Evolutionary conservation across 371 early-diverging fungal species (phyloP).

Genomic region (Gilbertella persicaria): DNA sequence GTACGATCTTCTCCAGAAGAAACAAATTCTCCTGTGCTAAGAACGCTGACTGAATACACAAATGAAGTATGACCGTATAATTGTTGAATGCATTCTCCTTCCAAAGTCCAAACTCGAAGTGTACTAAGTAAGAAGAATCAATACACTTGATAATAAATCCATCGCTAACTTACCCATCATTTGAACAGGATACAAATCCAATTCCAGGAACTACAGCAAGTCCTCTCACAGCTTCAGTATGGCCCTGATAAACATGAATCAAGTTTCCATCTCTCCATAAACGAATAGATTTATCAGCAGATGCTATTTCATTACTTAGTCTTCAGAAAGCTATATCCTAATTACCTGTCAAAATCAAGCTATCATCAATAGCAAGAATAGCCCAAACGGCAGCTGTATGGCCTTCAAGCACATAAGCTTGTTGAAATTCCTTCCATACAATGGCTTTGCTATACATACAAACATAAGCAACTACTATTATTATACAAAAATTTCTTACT

Average conservation of each 20-base stretch:
- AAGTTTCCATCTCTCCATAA: constrained; percentile 80
- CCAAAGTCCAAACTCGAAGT: constrained; percentile 79
- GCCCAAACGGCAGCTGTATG: constrained; percentile 94
- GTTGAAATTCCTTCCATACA: constrained; percentile 85
- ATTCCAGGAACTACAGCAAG: constrained; percentile 64
- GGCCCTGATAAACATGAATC: constrained; percentile 77
- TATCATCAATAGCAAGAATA: constrained; percentile 74
- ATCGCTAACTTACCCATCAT: constrained; percentile 72
- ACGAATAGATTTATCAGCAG: constrained; percentile 93
- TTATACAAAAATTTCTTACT: too few relatives aligned
- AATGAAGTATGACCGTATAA: constrained; percentile 91
- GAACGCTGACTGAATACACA: constrained; percentile 79
- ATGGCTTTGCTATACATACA: constrained; percentile 26
- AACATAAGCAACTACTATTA: background rate
- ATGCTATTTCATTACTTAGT: constrained; percentile 54
- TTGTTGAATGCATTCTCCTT: constrained; percentile 77
- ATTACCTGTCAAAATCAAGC: constrained; percentile 81
- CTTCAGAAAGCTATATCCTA: too few relatives aligned
- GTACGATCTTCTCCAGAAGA: constrained; percentile 95
- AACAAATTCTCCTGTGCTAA: constrained; percentile 79
- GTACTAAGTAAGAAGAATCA: constrained; percentile 45
- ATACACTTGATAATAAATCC: background rate
- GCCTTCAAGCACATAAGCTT: constrained; percentile 70
- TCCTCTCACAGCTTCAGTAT: constrained; percentile 90
- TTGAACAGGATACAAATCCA: constrained; percentile 86